These are phyloP conservation scores for Alternaria ventricosa DNA, from an alignment of 2,329 filamentous ascomycete genomes.

Conservation along the genomic window DNA sequence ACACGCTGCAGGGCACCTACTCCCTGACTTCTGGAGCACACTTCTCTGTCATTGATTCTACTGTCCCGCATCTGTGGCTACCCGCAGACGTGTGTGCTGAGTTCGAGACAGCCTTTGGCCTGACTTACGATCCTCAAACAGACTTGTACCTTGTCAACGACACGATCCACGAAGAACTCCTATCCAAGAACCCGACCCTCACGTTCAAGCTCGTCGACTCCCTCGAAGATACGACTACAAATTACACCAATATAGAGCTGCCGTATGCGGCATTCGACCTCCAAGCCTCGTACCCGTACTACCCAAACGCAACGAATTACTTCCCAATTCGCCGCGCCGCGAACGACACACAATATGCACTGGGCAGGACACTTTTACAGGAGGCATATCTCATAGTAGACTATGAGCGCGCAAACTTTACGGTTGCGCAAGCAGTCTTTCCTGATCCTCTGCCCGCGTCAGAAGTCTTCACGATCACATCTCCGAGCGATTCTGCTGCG, in stretches of 20 bases:
- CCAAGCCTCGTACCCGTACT: conserved; percentile 57
- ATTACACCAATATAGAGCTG: conserved; percentile 52
- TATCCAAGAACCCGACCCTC: conserved; percentile 41
- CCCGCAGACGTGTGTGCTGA: conserved; percentile 48
- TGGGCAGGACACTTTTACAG: conserved; percentile 72
- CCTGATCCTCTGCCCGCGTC: conserved; percentile 39
- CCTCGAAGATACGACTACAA: conserved; percentile 35
- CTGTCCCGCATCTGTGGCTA: conserved; percentile 51
- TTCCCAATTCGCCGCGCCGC: conserved; percentile 69
- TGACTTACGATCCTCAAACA: conserved; percentile 47
- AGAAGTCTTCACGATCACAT: conserved; percentile 36
- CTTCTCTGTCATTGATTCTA: conserved; percentile 51
- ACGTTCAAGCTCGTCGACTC: conserved; percentile 48
- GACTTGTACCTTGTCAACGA: conserved; percentile 51
- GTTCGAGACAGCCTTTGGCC: conserved; percentile 50
- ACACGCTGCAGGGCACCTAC: conserved; percentile 43
- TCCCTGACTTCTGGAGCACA: conserved; percentile 39
- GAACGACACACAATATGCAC: conserved; percentile 62
- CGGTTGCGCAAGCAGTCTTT: conserved; percentile 50
- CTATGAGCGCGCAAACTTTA: conserved; percentile 56
- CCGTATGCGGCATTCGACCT: conserved; percentile 59
- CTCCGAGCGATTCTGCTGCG: conserved; percentile 7
- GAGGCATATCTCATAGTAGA: conserved; percentile 63
- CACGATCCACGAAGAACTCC: conserved; percentile 42
- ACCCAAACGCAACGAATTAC: conserved; percentile 69